A percentile compares a stretch with the other conserved stretches of the same genome.
phyloP scores from a whole-genome alignment of 2,329 filamentous ascomycete genomes.

The Ophiostoma australiae region DNA sequence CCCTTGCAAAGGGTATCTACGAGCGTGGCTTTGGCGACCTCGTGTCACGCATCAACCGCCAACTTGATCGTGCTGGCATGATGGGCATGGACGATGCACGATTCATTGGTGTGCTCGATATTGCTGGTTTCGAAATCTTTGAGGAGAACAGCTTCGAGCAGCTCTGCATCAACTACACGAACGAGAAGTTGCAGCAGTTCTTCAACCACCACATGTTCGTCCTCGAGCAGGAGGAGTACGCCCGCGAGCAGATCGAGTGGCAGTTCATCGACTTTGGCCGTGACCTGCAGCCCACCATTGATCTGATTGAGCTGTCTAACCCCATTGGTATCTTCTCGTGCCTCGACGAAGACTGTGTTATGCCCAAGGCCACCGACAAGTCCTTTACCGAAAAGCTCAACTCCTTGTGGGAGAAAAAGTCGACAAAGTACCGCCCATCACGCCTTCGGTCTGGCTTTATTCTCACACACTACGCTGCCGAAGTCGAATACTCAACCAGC shows the following conservation, averaged over 20 bases:
- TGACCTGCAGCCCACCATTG: conserved; percentile 94
- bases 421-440: conserved; percentile 83
- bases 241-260: conserved; percentile 97
- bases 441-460: conserved; percentile 88
- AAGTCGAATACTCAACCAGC: conserved; percentile 93
- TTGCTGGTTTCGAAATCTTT: conserved; percentile 98
- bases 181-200: conserved; percentile 98
- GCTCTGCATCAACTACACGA: conserved; percentile 99
- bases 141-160: conserved; percentile 98
- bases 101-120: conserved; percentile 97
- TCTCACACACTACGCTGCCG: conserved; percentile 93
- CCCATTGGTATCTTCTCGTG: conserved; percentile 99
- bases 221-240: conserved; percentile 96
- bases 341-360: conserved; percentile 94
- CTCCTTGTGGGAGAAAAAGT: conserved; percentile 93
- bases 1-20: conserved; percentile 93
- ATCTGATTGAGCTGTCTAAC: conserved; percentile 91
- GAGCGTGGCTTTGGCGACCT: conserved; percentile 92
- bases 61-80: conserved; percentile 80
- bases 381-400: conserved; percentile 98
- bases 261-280: conserved; percentile 99
- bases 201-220: conserved; percentile 99
- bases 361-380: conserved; percentile 97
- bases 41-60: conserved; percentile 83
- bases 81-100: conserved; percentile 80